A percentile compares a stretch with the other conserved stretches of the same genome.
These are phyloP conservation scores for Chlamydomonas sphaeroides DNA, from an alignment of 139 green algal genomes.

Conservation along the genomic window DNA sequence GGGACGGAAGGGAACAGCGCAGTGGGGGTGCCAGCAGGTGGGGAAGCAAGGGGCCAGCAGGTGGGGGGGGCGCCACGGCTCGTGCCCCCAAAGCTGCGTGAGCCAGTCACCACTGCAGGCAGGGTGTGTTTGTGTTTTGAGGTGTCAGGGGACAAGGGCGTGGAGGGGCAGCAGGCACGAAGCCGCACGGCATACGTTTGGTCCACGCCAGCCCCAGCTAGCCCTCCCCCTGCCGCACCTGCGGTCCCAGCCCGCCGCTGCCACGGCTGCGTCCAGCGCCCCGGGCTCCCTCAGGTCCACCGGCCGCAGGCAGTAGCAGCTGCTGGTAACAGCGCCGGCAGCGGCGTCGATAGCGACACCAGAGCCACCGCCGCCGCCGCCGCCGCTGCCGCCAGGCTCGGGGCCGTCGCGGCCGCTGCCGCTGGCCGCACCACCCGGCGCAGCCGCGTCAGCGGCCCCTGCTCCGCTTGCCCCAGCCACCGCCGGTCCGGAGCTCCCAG, in stretches of 20 bases:
- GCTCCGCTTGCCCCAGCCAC: neutral
- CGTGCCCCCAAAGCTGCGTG: too few relatives aligned
- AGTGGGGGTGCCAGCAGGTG: too few relatives aligned
- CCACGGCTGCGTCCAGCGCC: conserved; percentile 55
- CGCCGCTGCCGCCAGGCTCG: neutral
- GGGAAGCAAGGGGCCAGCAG: neutral
- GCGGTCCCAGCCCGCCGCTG: conserved; percentile 60
- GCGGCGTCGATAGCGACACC: conserved; percentile 9
- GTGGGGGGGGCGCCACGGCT: too few relatives aligned
- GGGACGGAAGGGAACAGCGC: too few relatives aligned
- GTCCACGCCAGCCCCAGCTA: neutral
- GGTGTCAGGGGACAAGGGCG: too few relatives aligned
- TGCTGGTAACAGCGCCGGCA: conserved; percentile 38
- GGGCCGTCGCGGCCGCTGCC: neutral
- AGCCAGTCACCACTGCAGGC: too few relatives aligned
- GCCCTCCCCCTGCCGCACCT: conserved; percentile 27
- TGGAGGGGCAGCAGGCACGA: too few relatives aligned
- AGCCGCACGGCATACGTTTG: too few relatives aligned
- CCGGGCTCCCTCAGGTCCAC: conserved; percentile 73
- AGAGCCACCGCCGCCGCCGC: neutral
- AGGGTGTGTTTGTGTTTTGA: too few relatives aligned
- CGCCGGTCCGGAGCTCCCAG: neutral
- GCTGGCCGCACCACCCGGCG: neutral
- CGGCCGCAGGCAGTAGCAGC: conserved; percentile 70
- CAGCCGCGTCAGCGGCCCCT: neutral